Evolutionary conservation across 495 filamentous ascomycete species (phyloP), one percentile per base, ranked within the genome.

Genomic region (Trichoderma gamsii): DNA sequence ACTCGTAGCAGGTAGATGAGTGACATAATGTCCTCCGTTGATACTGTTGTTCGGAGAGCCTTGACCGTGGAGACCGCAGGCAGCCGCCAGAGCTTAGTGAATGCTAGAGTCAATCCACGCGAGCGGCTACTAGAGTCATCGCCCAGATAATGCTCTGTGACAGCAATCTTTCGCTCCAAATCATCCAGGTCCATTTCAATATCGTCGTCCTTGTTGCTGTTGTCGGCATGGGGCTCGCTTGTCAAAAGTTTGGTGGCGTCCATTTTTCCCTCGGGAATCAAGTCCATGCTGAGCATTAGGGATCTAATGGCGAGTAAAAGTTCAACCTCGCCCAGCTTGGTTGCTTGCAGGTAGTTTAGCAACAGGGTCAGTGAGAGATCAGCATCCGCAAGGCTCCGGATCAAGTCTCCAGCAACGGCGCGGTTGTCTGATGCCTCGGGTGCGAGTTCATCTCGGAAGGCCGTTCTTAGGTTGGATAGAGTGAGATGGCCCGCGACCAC

Each of bases 1-100:
- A 84, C 79, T 32, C 88, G 84, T 25, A 97, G 84, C 3, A 93
- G 83, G 68, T 91, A 85, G 71, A 96, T 86, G 66, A 96, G 81
- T 35, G 86, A 85, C 56, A 92, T 79, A 25, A 90, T 82, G 66
- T 97, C 91, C 25, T 87, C 79, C 9, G 83, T 85, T 16, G 84
- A 84, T 70, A 93, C 85, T 25, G 82, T 84, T 11, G 81, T 79
- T 67, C 90, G 89, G 43, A 97, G 80, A 43, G 87, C 82, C 67
- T 83, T 76, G 15, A 87, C 84, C 27, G 90, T 83, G 0, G 81
- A 72, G 0, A 79, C 66, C 21, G 78, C 70, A 0, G 92, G 86
- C 71, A 89, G 90, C 25, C 80, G 75, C 71, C 88, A 85, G 12
- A 96, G 84, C 72, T 89, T 88, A 41, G 82, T 80, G 41, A 94